Evolutionary conservation across 768 basidiomycete species (phyloP), one percentile per base, ranked within the genome.

Genomic region (Kwoniella botswanensis): DNA sequence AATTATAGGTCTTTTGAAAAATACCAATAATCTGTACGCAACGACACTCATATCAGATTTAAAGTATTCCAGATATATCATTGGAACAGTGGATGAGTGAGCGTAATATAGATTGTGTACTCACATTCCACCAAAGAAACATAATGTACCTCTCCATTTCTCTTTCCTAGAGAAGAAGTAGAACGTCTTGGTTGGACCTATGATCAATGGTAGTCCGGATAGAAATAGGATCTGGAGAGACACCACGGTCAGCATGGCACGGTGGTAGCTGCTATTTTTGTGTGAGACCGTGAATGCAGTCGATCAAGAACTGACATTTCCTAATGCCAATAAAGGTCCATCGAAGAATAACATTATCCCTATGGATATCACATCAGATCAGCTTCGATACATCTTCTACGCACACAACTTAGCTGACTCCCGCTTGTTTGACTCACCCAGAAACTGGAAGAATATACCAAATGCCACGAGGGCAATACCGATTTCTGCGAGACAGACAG

Each of bases 141-240:
- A 79, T 7, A 82, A 29, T 17, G 77, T 77, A 56, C 97, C 97
- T 18, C 97, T 89, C 73, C 98, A 85, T 85, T 99, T 99, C 84
- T 98, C 92, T 82, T 89, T 92, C 71, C 97, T 89, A 42, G 95
- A 92, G 85, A 99, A 98, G 86, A 99, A 98, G 85, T 93, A 93
- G 85, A 97, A 95, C 21, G 94, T 97, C 86, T 98, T 98, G 74
- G 92, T 90, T 7, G 94, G 94, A 4, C 82, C 97, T 74, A 99
- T 98, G 85, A 98, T 96, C 72, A 98, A 88, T 9, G 95, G 96
- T 67, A 99, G 87, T 60, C 97, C 97, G 2, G 92, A 90, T 52
- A 99, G 84, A 86, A 99, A 99, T 73, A 98, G 88, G 78, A 98
- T 88, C 96, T 97, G 70, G 22, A 18, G 57, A 35, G 13, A 5